A percentile compares a stretch with the other conserved stretches of the same genome.
Conservation (phyloP, 1,284 basidiomycete species). For the Marasmius tenuissimus region DNA sequence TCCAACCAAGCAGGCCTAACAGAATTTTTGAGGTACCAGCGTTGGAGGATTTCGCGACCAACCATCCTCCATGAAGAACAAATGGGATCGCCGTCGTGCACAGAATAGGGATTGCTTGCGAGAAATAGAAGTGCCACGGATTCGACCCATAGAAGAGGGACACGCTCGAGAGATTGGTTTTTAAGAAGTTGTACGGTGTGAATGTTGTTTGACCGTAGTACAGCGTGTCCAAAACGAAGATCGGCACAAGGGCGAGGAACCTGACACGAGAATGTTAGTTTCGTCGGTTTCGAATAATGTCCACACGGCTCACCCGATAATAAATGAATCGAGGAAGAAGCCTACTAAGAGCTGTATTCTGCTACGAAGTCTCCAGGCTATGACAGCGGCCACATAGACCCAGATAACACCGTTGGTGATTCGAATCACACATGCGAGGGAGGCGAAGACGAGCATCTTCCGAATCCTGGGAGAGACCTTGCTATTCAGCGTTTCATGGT, state of each 20-base stretch:
- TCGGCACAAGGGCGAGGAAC: conserved; percentile 30
- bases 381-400: conserved; percentile 62
- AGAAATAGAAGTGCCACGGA: conserved; percentile 87
- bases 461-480: not conserved
- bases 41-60: conserved; percentile 28
- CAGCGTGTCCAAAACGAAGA: conserved; percentile 60
- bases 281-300: not conserved
- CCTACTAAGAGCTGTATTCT: conserved; percentile 27
- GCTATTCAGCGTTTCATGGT: not conserved
- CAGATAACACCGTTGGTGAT: conserved; percentile 89
- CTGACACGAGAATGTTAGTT: conserved; percentile 27
- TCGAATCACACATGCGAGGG: conserved; percentile 77
- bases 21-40: conserved; percentile 42
- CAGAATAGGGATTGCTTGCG: conserved; percentile 84
- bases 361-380: conserved; percentile 49
- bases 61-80: conserved; percentile 59
- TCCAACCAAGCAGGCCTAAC: conserved; percentile 60
- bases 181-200: conserved; percentile 81
- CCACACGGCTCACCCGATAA: conserved; percentile 46
- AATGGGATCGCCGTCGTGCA: conserved; percentile 76
- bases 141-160: conserved; percentile 95
- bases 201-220: conserved; percentile 74
- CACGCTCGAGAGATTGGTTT: conserved; percentile 77
- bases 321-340: conserved; percentile 36
- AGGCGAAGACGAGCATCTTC: conserved; percentile 52